phyloP scores from a whole-genome alignment of 2,329 filamentous ascomycete species.

The Trichoderma oligosporum region DNA sequence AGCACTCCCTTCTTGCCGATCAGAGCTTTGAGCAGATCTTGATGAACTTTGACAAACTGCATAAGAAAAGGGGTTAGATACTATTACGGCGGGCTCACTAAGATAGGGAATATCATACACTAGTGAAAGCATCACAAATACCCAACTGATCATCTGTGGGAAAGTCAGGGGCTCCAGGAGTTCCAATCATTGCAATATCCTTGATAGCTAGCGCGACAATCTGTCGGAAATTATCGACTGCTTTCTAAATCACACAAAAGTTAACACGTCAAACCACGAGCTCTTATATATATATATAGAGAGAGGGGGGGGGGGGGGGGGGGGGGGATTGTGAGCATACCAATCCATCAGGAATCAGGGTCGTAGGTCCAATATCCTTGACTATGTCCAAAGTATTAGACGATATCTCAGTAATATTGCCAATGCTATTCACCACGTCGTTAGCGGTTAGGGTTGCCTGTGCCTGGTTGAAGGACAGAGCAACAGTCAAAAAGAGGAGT shows the following conservation, averaged over 20 bases:
- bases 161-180: neutral
- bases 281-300: neutral
- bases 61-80: neutral
- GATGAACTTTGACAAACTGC: neutral
- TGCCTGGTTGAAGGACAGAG: neutral
- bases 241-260: neutral
- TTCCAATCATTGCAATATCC: neutral
- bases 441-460: neutral
- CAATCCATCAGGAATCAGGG: neutral
- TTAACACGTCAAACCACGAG: no score
- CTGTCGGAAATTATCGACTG: neutral
- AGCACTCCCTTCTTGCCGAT: neutral
- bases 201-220: neutral
- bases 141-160: neutral
- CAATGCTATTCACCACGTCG: neutral
- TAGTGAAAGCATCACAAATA: neutral
- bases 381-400: neutral
- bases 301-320: no score
- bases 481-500: neutral
- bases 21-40: neutral
- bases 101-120: neutral
- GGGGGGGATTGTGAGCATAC: no score
- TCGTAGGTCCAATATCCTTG: neutral
- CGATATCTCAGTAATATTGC: neutral
- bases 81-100: neutral